Percentiles rank a stretch among this genome's conserved stretches.
phyloP scores from a whole-genome alignment of 176 grass and related monocot species.

The Carex pumila region DNA sequence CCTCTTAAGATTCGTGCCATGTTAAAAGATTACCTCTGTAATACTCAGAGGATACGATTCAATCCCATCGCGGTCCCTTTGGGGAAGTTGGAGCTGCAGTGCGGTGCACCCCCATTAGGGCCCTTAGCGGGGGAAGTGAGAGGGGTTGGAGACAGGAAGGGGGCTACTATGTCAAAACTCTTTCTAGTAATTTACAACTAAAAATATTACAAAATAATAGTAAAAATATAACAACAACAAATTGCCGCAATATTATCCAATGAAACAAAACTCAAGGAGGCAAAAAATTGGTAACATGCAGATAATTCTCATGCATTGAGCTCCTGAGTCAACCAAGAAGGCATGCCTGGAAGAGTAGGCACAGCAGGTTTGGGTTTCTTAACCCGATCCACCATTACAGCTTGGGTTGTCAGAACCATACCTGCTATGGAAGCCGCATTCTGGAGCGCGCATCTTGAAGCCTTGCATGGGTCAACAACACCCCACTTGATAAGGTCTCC shows the following conservation, averaged over 20 bases:
- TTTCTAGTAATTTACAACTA: conserved; percentile 18
- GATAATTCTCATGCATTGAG: neutral
- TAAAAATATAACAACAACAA: neutral
- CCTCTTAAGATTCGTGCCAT: too few species aligned
- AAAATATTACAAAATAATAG: neutral
- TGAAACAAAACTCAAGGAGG: neutral
- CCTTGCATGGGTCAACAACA: conserved; percentile 77
- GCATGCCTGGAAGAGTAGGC: conserved; percentile 60
- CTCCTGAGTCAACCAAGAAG: conserved; percentile 23
- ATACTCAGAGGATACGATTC: too few species aligned
- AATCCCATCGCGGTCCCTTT: too few species aligned
- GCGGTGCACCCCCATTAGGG: too few species aligned
- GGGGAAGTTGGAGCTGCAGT: too few species aligned
- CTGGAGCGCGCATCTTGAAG: conserved; percentile 66
- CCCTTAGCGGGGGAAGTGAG: too few species aligned
- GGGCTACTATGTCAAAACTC: too few species aligned
- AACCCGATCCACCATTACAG: conserved; percentile 70
- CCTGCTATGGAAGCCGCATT: conserved; percentile 77
- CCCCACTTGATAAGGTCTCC: conserved; percentile 72
- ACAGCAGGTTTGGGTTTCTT: conserved; percentile 59
- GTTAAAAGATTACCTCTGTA: too few species aligned
- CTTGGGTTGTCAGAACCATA: conserved; percentile 72
- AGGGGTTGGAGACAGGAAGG: too few species aligned
- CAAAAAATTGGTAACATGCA: too few species aligned
- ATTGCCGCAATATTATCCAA: neutral